Base-by-base conservation (phyloP, 2,329 filamentous ascomycete species). In the Penicillium corylophilum region DNA sequence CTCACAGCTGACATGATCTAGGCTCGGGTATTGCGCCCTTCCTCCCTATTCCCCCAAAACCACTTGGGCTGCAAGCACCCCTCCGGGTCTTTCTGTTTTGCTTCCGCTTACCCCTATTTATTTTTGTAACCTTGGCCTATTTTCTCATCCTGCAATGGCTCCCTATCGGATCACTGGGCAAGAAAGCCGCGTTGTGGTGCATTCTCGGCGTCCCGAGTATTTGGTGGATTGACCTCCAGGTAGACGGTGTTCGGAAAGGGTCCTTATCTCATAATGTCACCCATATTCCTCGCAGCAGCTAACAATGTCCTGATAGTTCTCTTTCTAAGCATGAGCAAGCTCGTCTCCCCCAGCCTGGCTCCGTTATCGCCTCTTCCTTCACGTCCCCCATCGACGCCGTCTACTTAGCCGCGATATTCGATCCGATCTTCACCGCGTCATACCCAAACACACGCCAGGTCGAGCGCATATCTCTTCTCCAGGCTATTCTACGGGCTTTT, bases 151-250 rank as follows among this genome's bases (percentile, higher is more conserved):
- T 97, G 47, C 89, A 93, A 75, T 89, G 87, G 81, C 82, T 96
- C 13, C 91, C 91, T 0, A 79, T 88, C 9, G 84, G 84, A 1
- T 80, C 81, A 8, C 66, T 85, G 29, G 74, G 85, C 39, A 90
- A 90, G 66, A 97, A 97, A 74, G 84, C 89, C 12, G 84, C 90
- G 44, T 76, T 97, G 47, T 97, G 94, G 93, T 82, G 85, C 54
- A 82, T 97, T 59, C 82, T 99, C 62, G 88, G 85, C 33, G 88
- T 95, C 53, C 90, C 92, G 0, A 93, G 94, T 24, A 89, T 99
- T 51, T 97, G 92, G 91, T 97, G 93, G 93, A 87, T 96, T 50
- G 94, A 99, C 73, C 78, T 99, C n/a, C 93, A 96, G 72, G 90
- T 99, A 60, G 94, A 99, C 70, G 93, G 93, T 52, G 94, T 99